Conservation (phyloP, 2,329 filamentous ascomycete species). For the Trichoderma oligosporum region DNA sequence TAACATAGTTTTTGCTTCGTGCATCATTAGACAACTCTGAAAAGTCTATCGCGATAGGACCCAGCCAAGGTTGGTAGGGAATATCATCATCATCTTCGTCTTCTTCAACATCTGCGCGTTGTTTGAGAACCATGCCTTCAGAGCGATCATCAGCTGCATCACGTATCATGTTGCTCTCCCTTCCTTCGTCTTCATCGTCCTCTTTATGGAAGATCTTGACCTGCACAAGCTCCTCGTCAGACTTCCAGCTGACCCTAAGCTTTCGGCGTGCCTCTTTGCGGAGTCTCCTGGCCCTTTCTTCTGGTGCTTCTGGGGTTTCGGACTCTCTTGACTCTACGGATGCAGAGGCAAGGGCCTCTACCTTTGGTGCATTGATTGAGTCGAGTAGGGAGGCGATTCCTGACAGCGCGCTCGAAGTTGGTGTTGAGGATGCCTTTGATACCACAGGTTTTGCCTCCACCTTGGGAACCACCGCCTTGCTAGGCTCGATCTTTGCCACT, state of each 20-base stretch:
- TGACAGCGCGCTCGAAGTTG: slow-evolving; percentile 38
- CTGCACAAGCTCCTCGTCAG: slow-evolving; percentile 62
- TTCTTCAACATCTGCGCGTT: slow-evolving; percentile 44
- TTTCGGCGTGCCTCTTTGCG: slow-evolving; percentile 69
- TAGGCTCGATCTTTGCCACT: slow-evolving; percentile 21
- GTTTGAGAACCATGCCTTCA: slow-evolving; percentile 66
- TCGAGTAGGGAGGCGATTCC: slow-evolving; percentile 54
- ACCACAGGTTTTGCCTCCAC: slow-evolving; percentile 31
- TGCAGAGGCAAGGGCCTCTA: slow-evolving; percentile 40
- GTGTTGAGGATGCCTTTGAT: slow-evolving; percentile 29
- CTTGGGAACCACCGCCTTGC: slow-evolving; percentile 25
- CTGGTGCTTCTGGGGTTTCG: slow-evolving; percentile 60
- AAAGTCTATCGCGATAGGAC: slow-evolving; percentile 47
- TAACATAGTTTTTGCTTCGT: slow-evolving; percentile 48
- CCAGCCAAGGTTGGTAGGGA: slow-evolving; percentile 51
- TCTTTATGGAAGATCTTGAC: slow-evolving; percentile 69
- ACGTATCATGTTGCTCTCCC: slow-evolving; percentile 63
- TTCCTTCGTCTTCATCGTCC: slow-evolving; percentile 64
- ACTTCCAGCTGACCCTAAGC: slow-evolving; percentile 67
- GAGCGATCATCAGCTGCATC: slow-evolving; percentile 70
- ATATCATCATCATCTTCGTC: slow-evolving; percentile 59
- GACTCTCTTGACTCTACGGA: slow-evolving; percentile 48
- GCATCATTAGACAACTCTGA: slow-evolving; percentile 43
- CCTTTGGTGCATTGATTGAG: slow-evolving; percentile 45
- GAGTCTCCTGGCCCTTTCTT: slow-evolving; percentile 63